Conservation (phyloP, 2,329 filamentous ascomycete species). For the Biscogniauxia marginata region DNA sequence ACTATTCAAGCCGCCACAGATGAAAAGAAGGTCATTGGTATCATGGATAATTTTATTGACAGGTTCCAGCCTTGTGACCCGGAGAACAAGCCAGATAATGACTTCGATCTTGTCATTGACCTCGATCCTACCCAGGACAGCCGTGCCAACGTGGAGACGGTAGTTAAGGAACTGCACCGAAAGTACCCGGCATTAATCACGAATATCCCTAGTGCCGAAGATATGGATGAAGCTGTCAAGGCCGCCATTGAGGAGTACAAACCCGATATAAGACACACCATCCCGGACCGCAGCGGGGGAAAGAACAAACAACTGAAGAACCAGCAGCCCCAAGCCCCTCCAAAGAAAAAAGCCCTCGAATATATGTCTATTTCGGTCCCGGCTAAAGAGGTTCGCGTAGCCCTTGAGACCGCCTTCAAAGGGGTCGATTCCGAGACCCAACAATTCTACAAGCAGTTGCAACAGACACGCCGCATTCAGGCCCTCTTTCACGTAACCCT, state of each 20-base stretch:
- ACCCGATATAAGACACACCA: constrained; percentile 72
- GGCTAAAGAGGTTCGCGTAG: constrained; percentile 41
- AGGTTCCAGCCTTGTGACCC: constrained; percentile 79
- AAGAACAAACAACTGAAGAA: constrained; percentile 44
- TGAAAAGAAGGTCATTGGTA: constrained; percentile 71
- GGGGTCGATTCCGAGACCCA: constrained; percentile 49
- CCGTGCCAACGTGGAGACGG: constrained; percentile 78
- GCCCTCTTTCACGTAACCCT: constrained; percentile 90
- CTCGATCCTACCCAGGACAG: constrained; percentile 77
- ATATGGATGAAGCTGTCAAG: constrained; percentile 78
- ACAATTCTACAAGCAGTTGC: constrained; percentile 74
- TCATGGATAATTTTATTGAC: constrained; percentile 92
- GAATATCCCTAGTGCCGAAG: constrained; percentile 66
- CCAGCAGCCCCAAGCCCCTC: constrained; percentile 31
- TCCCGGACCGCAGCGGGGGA: constrained; percentile 56
- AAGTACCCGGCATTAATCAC: constrained; percentile 75
- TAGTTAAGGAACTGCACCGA: constrained; percentile 69
- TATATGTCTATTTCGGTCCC: constrained; percentile 55
- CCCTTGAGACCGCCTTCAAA: constrained; percentile 71
- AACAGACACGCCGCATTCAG: constrained; percentile 73
- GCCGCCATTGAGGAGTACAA: constrained; percentile 73
- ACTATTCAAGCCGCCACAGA: constrained; percentile 87
- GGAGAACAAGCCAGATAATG: constrained; percentile 67
- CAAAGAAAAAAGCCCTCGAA: constrained; percentile 51
- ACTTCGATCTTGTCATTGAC: constrained; percentile 82